Evolutionary conservation across 257 asterid species (phyloP).

Genomic region (Capsicum chinense): DNA sequence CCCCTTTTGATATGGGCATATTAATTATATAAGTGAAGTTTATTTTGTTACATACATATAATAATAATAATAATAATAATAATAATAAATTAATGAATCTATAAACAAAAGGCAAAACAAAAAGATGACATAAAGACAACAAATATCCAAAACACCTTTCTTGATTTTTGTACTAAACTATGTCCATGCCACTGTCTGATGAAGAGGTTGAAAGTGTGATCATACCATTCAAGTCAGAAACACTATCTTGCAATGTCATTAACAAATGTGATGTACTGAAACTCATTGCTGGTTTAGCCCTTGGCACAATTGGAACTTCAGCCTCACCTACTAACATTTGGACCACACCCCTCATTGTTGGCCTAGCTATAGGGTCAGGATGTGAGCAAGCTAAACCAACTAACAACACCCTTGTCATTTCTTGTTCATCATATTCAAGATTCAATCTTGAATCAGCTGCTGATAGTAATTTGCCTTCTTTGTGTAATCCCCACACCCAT

Average conservation of each 20-base stretch:
- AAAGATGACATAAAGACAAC: not conserved
- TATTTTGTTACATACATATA: not conserved
- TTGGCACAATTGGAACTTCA: constrained; percentile 30
- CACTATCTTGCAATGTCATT: constrained; percentile 26
- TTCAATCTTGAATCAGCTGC: constrained; percentile 19
- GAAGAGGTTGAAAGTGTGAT: constrained; percentile 30
- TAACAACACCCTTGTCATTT: constrained; percentile 22
- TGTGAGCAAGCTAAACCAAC: constrained; percentile 32
- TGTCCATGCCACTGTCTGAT: constrained; percentile 26
- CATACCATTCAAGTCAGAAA: constrained; percentile 28
- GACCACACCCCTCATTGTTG: constrained; percentile 29
- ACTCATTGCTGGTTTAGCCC: constrained; percentile 30
- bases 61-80: not conserved
- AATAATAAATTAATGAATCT: not conserved
- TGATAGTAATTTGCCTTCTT: not conserved
- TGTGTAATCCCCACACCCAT: constrained; percentile 28
- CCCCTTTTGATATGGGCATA: not conserved
- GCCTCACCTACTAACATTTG: constrained; percentile 32
- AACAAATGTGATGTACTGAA: constrained; percentile 9
- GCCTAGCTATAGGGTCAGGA: constrained; percentile 29
- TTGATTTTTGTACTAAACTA: constrained; percentile 25
- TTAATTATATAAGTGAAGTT: not conserved
- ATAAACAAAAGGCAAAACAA: constrained; percentile 12
- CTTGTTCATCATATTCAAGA: constrained; percentile 26
- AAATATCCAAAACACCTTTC: not conserved